Base-by-base conservation (phyloP, 495 filamentous ascomycete genomes). In the Penicillium flavigenum region DNA sequence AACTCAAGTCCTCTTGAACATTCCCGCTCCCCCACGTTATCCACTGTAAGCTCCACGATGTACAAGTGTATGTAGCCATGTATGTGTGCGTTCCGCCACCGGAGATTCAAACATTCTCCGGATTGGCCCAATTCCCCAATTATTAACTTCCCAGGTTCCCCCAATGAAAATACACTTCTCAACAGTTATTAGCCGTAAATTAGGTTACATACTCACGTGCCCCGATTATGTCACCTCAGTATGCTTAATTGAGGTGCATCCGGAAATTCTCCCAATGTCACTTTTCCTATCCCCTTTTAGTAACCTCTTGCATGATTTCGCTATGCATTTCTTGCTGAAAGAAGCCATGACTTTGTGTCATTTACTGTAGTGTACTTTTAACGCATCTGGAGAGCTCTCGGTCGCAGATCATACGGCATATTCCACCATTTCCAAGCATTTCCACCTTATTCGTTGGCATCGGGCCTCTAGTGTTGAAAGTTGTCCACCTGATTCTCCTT, bases 341-440 rank as follows among this genome's bases (percentile, higher is more conserved):
- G 10, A n/a, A 38, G 29, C 51, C 12, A 53, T 36, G 17, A 24
- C 10, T 5, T 29, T 26, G 50, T 17, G 41, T 46, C 34, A 47
- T 41, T 51, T 19, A 12, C 57, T 57, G 48, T 63, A 57, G 26
- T 26, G 29, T 39, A 49, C 51, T 12, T 20, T 34, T 31, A 19
- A 9, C 36, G 26, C 34, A 31, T 32, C 26, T 17, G 24, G 44
- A 29, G 44, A 56, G 24, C 36, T 45, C 54, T 48, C 56, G 63
- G 56, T 63, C 60, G 63, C 63, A 54, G 55, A 55, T 54, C 39
- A 50, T 51, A 54, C 57, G 56, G 50, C 47, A 55, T 16, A 24
- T 26, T 11, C 45, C 34, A 34, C 34, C 31, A 48, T 31, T 34
- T 29, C 29, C 42, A 9, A 20, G 19, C 10, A 44, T 22, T 22